These are phyloP conservation scores for Cryptosporidium xiaoi DNA, from an alignment of 169 alveolate species.

Conservation along the genomic window DNA sequence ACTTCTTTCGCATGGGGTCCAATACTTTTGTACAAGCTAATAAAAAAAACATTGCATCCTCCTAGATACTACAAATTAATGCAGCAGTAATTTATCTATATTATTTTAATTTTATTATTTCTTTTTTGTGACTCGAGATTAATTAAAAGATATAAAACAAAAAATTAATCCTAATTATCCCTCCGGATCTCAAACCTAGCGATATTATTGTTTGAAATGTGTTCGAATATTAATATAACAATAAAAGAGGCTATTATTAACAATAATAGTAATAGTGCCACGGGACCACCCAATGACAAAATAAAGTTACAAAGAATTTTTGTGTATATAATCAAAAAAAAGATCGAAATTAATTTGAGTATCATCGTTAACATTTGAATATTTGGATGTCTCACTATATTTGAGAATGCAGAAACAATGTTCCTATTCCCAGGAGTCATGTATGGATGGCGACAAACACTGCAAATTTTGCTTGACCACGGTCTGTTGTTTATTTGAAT, in stretches of 20 bases:
- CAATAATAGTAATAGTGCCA: no score
- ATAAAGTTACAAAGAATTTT: not conserved
- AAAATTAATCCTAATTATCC: no score
- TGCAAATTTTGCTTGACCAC: conserved; percentile 50
- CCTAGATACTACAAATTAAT: conserved; percentile 87
- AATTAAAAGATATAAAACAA: no score
- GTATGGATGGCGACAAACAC: conserved; percentile 34
- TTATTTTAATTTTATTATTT: no score
- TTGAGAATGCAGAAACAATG: not conserved
- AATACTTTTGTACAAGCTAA: conserved; percentile 83
- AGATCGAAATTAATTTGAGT: not conserved
- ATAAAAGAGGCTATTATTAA: no score
- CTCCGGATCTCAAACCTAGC: no score
- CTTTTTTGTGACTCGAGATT: no score
- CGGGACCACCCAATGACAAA: not conserved
- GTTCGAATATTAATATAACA: no score
- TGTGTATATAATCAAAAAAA: conserved; percentile 1
- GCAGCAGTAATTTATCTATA: conserved; percentile 7
- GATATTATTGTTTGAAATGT: no score
- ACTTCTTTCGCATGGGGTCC: conserved; percentile 94
- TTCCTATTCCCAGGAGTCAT: not conserved
- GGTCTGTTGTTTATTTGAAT: conserved; percentile 22
- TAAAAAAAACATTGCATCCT: conserved; percentile 87
- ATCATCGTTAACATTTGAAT: not conserved
- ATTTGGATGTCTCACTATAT: not conserved